Conservation (phyloP, 1,284 basidiomycete species). For the Boletellus deceptivus region DNA sequence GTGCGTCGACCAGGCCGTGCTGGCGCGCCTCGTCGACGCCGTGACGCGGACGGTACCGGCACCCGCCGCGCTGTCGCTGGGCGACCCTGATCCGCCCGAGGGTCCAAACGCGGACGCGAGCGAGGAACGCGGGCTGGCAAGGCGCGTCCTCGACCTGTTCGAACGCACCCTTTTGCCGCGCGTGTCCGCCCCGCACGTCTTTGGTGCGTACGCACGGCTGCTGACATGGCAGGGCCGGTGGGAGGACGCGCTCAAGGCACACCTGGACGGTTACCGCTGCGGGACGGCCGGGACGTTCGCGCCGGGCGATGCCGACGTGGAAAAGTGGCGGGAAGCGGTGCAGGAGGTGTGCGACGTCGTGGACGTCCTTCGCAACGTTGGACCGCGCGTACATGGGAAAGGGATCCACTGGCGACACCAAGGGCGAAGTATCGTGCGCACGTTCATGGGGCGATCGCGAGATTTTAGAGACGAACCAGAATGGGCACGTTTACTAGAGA, state of each 20-base stretch:
- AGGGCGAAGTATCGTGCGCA: constrained; percentile 83
- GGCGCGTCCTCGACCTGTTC: constrained; percentile 68
- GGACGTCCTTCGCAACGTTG: constrained; percentile 80
- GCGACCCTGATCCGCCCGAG: constrained; percentile 36
- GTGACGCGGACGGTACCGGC: constrained; percentile 57
- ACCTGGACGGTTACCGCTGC: constrained; percentile 81
- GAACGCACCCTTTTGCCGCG: constrained; percentile 77
- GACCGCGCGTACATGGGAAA: constrained; percentile 53
- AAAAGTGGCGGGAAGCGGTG: constrained; percentile 71
- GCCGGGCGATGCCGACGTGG: constrained; percentile 62
- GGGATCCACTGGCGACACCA: constrained; percentile 79
- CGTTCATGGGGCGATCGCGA: constrained; percentile 79
- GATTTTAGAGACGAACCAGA: constrained; percentile 88
- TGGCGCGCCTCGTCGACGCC: constrained; percentile 84
- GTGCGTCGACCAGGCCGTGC: constrained; percentile 79
- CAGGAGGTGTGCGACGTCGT: constrained; percentile 80
- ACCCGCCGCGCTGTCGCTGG: background rate
- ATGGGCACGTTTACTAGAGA: constrained; percentile 66
- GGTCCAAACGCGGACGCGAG: constrained; percentile 41
- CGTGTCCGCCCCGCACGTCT: constrained; percentile 74
- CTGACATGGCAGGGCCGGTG: constrained; percentile 69
- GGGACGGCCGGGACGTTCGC: constrained; percentile 68
- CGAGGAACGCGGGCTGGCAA: constrained; percentile 64
- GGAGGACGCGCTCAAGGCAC: constrained; percentile 77
- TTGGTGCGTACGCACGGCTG: constrained; percentile 79